phyloP scores from a whole-genome alignment of 768 basidiomycete species.

The Naganishia antarctica region DNA sequence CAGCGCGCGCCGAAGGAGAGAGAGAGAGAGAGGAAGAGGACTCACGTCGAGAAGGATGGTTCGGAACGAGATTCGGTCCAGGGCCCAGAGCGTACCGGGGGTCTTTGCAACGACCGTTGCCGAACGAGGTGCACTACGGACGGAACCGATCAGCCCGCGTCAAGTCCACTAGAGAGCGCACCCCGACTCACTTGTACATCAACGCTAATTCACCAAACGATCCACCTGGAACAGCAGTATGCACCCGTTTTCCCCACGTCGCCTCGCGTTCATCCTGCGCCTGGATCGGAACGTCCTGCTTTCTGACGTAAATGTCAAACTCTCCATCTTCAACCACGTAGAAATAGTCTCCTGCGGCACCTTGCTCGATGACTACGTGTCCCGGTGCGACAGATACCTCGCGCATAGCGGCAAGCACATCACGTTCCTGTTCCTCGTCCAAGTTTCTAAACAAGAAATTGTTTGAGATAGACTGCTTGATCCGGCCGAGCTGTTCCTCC shows the following conservation, averaged over 20 bases:
- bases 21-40: not conserved
- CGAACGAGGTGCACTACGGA: constrained; percentile 74
- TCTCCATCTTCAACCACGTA: constrained; percentile 91
- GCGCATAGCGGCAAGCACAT: constrained; percentile 92
- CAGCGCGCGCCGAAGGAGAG: not conserved
- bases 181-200: constrained; percentile 70
- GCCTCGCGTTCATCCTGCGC: constrained; percentile 40
- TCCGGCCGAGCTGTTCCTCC: constrained; percentile 75
- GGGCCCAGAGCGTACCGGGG: constrained; percentile 74
- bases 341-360: constrained; percentile 93
- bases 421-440: constrained; percentile 89
- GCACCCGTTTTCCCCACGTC: constrained; percentile 60
- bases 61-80: constrained; percentile 96
- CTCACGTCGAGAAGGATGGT: constrained; percentile 81
- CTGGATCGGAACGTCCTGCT: too few species aligned
- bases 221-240: constrained; percentile 73
- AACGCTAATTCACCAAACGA: constrained; percentile 94
- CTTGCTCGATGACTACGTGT: constrained; percentile 92
- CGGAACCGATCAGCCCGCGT: too few species aligned
- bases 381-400: constrained; percentile 67
- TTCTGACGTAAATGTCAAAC: constrained; percentile 66
- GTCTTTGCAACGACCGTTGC: constrained; percentile 86
- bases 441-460: constrained; percentile 95
- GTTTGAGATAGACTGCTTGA: constrained; percentile 76
- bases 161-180: not conserved